Conservation (phyloP, 169 alveolate genomes). For the Eimeria praecox region DNA sequence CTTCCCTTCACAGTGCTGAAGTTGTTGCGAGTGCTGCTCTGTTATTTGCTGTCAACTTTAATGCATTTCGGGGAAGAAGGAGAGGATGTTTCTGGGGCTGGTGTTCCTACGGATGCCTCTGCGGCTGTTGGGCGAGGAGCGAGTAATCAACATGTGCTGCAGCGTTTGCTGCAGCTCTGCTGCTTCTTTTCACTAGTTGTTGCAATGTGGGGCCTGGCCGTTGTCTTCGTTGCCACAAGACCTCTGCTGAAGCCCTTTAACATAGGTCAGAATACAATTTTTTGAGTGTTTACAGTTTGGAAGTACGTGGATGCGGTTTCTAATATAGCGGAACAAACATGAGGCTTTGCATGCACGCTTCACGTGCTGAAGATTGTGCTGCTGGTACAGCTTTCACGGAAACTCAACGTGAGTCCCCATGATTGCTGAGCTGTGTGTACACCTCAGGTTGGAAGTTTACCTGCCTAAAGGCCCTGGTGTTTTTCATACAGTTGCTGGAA, state of each 20-base stretch:
- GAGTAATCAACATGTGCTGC: slow-evolving; percentile 32
- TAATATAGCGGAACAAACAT: background rate
- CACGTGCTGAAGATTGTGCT: background rate
- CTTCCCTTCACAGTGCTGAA: slow-evolving; percentile 58
- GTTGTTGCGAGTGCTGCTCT: slow-evolving; percentile 62
- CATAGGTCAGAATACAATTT: slow-evolving; percentile 2
- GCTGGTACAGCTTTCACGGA: background rate
- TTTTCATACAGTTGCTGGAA: slow-evolving; percentile 61
- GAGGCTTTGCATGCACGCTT: background rate
- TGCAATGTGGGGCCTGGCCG: slow-evolving; percentile 76
- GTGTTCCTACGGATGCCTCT: background rate
- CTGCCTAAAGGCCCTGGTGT: slow-evolving; percentile 65
- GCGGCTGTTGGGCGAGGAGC: slow-evolving; percentile 12
- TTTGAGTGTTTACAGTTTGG: background rate
- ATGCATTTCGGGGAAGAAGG: slow-evolving; percentile 28
- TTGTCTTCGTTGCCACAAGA: slow-evolving; percentile 65
- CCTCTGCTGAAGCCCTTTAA: slow-evolving; percentile 63
- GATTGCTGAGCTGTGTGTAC: slow-evolving; percentile 33
- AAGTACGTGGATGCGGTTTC: background rate
- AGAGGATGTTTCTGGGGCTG: background rate
- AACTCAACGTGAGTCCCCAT: background rate
- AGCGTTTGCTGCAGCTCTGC: slow-evolving; percentile 66
- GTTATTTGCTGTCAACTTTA: slow-evolving; percentile 43
- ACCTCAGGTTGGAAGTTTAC: slow-evolving; percentile 66
- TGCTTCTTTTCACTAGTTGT: slow-evolving; percentile 47